phyloP scores from a whole-genome alignment of 192 early-diverging fungal genomes.

The Coemansia sp. region DNA sequence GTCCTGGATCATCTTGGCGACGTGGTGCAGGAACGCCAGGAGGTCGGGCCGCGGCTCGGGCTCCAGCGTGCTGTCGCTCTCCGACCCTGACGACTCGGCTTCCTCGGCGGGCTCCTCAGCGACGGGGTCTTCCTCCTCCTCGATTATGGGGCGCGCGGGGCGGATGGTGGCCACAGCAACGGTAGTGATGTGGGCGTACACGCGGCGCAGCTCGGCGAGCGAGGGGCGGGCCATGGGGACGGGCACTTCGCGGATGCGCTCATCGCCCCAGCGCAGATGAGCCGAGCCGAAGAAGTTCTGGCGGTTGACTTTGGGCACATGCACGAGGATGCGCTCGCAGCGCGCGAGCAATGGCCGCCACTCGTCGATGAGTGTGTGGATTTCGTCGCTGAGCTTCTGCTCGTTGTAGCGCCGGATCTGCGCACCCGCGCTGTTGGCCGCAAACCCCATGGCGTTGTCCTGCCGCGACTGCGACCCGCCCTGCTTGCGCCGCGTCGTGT shows the following conservation, averaged over 20 bases:
- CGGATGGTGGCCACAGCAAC: constrained; percentile 9
- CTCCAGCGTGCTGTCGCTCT: constrained; percentile 41
- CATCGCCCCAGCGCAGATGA: constrained; percentile 44
- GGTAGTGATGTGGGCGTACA: constrained; percentile 30
- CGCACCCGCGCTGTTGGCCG: constrained; percentile 81
- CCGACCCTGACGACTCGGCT: background rate
- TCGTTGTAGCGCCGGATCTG: constrained; percentile 91
- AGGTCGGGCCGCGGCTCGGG: constrained; percentile 42
- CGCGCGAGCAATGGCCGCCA: constrained; percentile 70
- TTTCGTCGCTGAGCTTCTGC: constrained; percentile 72
- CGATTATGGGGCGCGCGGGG: background rate
- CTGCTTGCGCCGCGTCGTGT: constrained; percentile 95
- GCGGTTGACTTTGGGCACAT: constrained; percentile 44
- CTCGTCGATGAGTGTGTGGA: constrained; percentile 66
- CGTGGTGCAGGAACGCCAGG: constrained; percentile 28
- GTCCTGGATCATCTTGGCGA: constrained; percentile 38
- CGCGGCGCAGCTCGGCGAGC: constrained; percentile 37
- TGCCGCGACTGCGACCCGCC: constrained; percentile 87
- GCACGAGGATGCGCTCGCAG: constrained; percentile 75
- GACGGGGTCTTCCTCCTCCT: background rate
- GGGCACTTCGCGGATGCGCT: constrained; percentile 66
- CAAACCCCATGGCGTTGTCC: constrained; percentile 81
- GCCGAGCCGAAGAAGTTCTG: constrained; percentile 24
- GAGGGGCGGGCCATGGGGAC: constrained; percentile 78
- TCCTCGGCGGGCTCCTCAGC: background rate